Evolutionary conservation across 345 rosid species (phyloP).

Genomic region (Angophora floribunda): DNA sequence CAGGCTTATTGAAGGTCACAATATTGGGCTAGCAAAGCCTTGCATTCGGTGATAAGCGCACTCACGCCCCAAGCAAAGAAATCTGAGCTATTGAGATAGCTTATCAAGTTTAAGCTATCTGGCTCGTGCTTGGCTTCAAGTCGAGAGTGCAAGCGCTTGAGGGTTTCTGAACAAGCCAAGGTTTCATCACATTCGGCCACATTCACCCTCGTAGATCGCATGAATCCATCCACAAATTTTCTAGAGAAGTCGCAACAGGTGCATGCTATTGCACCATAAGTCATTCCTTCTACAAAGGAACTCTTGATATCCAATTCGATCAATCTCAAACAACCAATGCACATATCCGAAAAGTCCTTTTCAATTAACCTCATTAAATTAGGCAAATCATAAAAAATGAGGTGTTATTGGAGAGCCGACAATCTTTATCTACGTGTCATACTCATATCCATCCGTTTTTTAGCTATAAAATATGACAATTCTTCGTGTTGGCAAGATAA

Average conservation of each 20-base stretch:
- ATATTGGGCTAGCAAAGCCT: not conserved
- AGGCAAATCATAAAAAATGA: not conserved
- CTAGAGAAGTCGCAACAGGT: not conserved
- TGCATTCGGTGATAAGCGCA: not conserved
- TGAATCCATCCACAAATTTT: no score
- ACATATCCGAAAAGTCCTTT: not conserved
- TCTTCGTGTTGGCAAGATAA: not conserved
- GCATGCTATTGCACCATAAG: not conserved
- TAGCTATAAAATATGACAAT: rapidly evolving
- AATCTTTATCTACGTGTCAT: not conserved
- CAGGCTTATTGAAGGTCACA: not conserved
- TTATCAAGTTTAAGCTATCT: not conserved
- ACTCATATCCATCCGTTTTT: not conserved
- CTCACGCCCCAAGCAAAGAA: not conserved
- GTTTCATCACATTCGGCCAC: rapidly evolving
- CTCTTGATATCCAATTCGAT: not conserved
- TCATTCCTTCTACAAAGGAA: not conserved
- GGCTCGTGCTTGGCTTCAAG: not conserved
- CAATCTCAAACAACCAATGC: not conserved
- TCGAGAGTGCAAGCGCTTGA: not conserved
- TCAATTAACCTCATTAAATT: not conserved
- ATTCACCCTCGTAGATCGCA: not conserved
- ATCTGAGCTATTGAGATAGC: not conserved
- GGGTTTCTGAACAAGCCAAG: not conserved
- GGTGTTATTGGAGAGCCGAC: not conserved